Percentiles rank a stretch among this genome's conserved stretches.
Conservation (phyloP, 148 eudicot genomes). For the Arbutus unedo region DNA sequence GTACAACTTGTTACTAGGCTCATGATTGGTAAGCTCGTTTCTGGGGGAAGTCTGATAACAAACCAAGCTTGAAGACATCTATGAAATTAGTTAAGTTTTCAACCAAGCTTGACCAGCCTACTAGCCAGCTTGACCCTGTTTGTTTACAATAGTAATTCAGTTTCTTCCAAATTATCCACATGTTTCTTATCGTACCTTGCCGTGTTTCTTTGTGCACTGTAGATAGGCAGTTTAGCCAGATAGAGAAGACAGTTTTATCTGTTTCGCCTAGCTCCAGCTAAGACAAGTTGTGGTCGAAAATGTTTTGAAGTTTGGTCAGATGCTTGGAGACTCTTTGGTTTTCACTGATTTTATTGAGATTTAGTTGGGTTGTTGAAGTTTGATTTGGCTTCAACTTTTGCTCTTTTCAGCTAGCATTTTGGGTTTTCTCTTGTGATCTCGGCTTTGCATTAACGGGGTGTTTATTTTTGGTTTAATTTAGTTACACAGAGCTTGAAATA, state of each 20-base stretch:
- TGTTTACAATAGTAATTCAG: background rate
- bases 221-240: too few species aligned
- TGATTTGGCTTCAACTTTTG: background rate
- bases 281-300: background rate
- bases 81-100: background rate
- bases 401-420: background rate
- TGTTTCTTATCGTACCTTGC: background rate
- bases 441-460: constrained; percentile 4
- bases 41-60: background rate
- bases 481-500: constrained; percentile 85
- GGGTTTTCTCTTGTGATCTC: background rate
- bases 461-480: constrained; percentile 28
- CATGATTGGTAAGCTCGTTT: background rate
- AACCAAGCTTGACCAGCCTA: background rate
- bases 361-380: constrained; percentile 9
- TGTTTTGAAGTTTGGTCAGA: background rate
- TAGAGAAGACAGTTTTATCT: too few species aligned
- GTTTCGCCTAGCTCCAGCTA: too few species aligned
- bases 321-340: background rate
- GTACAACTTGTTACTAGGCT: background rate
- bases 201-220: background rate
- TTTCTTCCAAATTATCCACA: background rate
- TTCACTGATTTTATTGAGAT: background rate
- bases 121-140: background rate
- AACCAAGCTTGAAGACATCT: background rate